Evolutionary conservation across 495 filamentous ascomycete genomes (phyloP).

Genomic region (Tuber melanosporum): DNA sequence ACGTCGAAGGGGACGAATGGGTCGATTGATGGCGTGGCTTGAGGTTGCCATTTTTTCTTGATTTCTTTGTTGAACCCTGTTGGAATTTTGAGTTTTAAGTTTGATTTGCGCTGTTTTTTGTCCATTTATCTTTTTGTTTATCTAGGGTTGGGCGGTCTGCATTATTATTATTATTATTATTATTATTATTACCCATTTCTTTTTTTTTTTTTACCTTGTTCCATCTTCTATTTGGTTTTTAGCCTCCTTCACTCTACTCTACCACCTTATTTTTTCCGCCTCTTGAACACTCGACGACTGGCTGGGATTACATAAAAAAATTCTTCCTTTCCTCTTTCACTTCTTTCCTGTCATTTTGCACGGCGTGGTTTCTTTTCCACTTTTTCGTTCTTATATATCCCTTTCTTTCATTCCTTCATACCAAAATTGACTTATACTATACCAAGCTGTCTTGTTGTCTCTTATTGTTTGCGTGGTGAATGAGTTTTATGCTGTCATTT

Average conservation of each 20-base stretch:
- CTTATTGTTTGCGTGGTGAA: background rate
- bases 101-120: background rate
- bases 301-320: conserved; percentile 7
- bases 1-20: conserved; percentile 5
- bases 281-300: background rate
- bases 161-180: conserved; percentile 9
- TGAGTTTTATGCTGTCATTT: background rate
- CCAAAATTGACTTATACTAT: background rate
- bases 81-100: background rate
- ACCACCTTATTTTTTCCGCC: background rate
- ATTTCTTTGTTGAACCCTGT: conserved; percentile 9
- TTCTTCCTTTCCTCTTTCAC: conserved; percentile 1
- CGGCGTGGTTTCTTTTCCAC: background rate
- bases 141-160: background rate
- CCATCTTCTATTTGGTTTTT: conserved; percentile 6
- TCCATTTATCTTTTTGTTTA: background rate
- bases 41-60: background rate
- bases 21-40: conserved; percentile 8
- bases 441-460: background rate
- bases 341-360: background rate
- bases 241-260: conserved; percentile 3
- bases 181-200: background rate
- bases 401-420: background rate
- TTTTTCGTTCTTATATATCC: conserved; percentile 3
- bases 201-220: background rate